Conservation (phyloP, 1,284 basidiomycete genomes). For the Austroboletus rostrupii region DNA sequence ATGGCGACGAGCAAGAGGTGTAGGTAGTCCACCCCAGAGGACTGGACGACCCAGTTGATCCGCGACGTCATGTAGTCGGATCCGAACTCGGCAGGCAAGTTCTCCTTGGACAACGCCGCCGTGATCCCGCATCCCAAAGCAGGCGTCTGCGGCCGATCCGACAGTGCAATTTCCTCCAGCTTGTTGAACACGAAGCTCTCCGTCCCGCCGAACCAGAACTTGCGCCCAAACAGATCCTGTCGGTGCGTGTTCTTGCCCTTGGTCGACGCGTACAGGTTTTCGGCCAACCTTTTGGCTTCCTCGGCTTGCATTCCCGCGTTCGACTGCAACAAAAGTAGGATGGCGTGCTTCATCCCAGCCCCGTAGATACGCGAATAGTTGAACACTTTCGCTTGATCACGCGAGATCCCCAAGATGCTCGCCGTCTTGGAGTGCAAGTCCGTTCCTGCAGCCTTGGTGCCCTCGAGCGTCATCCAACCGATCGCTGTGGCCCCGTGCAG, state of each 20-base stretch:
- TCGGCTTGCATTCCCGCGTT: conserved; percentile 79
- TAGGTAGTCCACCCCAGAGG: conserved; percentile 98
- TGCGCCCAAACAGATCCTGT: conserved; percentile 64
- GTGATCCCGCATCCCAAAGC: conserved; percentile 94
- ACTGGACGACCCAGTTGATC: conserved; percentile 98
- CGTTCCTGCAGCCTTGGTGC: conserved; percentile 94
- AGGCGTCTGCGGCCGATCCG: conserved; percentile 85
- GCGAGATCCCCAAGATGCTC: conserved; percentile 86
- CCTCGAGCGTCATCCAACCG: conserved; percentile 99
- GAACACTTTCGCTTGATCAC: conserved; percentile 98
- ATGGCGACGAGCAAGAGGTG: conserved; percentile 95
- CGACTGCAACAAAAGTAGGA: conserved; percentile 87
- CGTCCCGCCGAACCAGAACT: conserved; percentile 96
- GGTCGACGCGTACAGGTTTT: conserved; percentile 87
- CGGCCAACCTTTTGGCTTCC: conserved; percentile 77
- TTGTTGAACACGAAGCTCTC: conserved; percentile 99
- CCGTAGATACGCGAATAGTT: conserved; percentile 99
- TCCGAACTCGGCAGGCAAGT: conserved; percentile 75
- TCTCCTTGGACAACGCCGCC: conserved; percentile 84
- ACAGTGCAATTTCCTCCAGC: conserved; percentile 91
- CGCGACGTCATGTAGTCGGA: conserved; percentile 92
- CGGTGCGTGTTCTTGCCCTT: conserved; percentile 87
- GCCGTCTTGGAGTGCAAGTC: conserved; percentile 98
- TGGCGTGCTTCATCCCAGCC: conserved; percentile 92
- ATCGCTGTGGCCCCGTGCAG: conserved; percentile 95